Percentiles rank a stretch among this genome's conserved stretches.
These are phyloP conservation scores for Aureobasidium melanogenum DNA, from an alignment of 2,329 filamentous ascomycete genomes.

Conservation along the genomic window DNA sequence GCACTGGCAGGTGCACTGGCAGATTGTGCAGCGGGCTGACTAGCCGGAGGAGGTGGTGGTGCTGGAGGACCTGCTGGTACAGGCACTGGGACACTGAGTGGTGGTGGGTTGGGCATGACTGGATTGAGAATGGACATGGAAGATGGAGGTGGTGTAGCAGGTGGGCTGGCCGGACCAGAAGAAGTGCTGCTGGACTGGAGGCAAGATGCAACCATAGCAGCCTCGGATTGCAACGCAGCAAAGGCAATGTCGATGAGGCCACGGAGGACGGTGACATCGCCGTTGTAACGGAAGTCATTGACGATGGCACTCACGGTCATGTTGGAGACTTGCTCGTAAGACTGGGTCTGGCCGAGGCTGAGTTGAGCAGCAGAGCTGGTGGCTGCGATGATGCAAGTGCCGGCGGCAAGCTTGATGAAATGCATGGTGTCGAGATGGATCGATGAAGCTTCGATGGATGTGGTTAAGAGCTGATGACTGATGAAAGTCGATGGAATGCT, in stretches of 20 bases:
- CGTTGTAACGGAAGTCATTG: constrained; percentile 10
- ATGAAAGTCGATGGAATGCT: constrained; percentile 3
- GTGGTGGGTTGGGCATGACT: background rate
- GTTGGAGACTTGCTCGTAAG: constrained; percentile 6
- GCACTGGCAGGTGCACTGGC: background rate
- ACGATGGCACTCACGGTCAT: constrained; percentile 7
- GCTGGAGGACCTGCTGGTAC: background rate
- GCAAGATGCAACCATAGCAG: constrained; percentile 5
- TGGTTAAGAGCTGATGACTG: background rate
- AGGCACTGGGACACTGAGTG: constrained; percentile 1
- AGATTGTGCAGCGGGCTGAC: background rate
- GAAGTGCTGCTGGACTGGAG: background rate
- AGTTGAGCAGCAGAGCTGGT: background rate
- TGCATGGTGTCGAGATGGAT: constrained; percentile 6
- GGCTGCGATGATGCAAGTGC: background rate
- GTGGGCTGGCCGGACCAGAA: background rate
- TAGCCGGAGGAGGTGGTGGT: background rate
- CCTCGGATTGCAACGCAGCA: constrained; percentile 6
- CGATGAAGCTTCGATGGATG: constrained; percentile 6
- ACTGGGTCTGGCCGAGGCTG: background rate
- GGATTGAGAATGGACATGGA: constrained; percentile 5
- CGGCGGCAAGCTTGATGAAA: constrained; percentile 1
- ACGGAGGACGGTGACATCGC: constrained; percentile 8
- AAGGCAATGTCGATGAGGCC: constrained; percentile 11
- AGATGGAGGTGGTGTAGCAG: background rate